Evolutionary conservation across 306 rosid genomes (phyloP).

Genomic region (Luffa acutangula): DNA sequence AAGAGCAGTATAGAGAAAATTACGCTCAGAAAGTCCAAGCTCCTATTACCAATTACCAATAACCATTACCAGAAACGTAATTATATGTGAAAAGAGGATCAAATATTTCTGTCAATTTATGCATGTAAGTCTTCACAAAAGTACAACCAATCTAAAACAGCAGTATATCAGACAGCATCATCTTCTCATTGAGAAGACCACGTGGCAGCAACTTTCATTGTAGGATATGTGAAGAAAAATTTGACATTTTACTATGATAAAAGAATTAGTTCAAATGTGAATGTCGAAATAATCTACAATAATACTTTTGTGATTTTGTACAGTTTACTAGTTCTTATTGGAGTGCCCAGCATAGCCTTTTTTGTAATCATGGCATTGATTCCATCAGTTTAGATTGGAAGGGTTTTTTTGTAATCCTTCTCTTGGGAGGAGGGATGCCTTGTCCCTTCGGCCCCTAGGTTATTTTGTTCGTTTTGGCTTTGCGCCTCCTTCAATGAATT

Average conservation of each 20-base stretch:
- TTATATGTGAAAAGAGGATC: background rate
- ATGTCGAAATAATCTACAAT: background rate
- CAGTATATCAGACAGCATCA: background rate
- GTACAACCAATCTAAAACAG: background rate
- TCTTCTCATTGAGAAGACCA: background rate
- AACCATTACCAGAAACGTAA: background rate
- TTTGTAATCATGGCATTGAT: no score
- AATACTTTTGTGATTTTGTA: no score
- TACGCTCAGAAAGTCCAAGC: background rate
- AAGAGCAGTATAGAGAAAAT: background rate
- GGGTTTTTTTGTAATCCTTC: no score
- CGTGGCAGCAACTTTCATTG: background rate
- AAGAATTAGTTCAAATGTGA: background rate
- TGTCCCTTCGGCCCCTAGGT: no score
- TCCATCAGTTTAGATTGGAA: no score
- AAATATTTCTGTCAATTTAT: background rate
- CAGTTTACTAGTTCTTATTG: no score
- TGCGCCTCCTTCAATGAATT: no score
- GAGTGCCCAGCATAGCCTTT: no score
- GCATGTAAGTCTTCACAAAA: slow-evolving; percentile 8
- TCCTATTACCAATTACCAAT: background rate
- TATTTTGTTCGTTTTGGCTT: no score
- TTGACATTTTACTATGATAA: background rate
- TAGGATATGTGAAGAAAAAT: background rate
- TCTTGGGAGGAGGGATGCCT: no score